Percentiles rank a stretch among this genome's conserved stretches.
These are phyloP conservation scores for Pseudoneurospora amorphoporcata DNA, from an alignment of 495 filamentous ascomycete genomes.

Conservation along the genomic window DNA sequence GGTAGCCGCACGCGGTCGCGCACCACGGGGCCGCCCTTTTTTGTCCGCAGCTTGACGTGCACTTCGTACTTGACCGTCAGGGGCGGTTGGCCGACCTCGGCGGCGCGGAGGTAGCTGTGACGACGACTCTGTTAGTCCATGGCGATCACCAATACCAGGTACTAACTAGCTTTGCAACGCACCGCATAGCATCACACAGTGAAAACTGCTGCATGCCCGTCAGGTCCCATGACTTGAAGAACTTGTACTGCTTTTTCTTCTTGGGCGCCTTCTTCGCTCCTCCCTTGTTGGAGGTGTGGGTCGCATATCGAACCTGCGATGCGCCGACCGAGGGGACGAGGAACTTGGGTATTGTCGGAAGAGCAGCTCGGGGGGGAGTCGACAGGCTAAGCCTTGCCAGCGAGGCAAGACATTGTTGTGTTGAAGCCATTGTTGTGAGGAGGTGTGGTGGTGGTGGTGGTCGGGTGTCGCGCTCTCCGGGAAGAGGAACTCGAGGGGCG, in stretches of 20 bases:
- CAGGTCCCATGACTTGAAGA: conserved; percentile 47
- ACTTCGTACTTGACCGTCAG: conserved; percentile 76
- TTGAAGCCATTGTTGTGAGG: conserved; percentile 28
- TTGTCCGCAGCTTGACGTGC: conserved; percentile 63
- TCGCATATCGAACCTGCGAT: conserved; percentile 29
- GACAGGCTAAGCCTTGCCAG: conserved; percentile 47
- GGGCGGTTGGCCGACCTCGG: conserved; percentile 77
- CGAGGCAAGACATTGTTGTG: conserved; percentile 47
- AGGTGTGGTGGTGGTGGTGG: background rate
- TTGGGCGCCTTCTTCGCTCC: conserved; percentile 39
- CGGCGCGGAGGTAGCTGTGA: conserved; percentile 73
- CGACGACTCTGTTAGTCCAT: no score
- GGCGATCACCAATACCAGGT: no score
- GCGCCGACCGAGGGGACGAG: conserved; percentile 26
- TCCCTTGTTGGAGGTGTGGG: conserved; percentile 11
- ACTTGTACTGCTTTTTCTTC: conserved; percentile 56
- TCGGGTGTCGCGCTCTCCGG: background rate
- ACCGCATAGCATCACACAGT: conserved; percentile 91
- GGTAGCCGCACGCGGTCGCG: conserved; percentile 82
- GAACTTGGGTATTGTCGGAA: conserved; percentile 31
- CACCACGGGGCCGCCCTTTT: conserved; percentile 73
- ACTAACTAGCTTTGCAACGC: conserved; percentile 19
- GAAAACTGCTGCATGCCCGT: conserved; percentile 56
- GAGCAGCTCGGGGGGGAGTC: conserved; percentile 20
- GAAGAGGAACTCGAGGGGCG: background rate